These are phyloP conservation scores for Dioscorea zingiberensis DNA, from an alignment of 106 monocot species.

Conservation along the genomic window DNA sequence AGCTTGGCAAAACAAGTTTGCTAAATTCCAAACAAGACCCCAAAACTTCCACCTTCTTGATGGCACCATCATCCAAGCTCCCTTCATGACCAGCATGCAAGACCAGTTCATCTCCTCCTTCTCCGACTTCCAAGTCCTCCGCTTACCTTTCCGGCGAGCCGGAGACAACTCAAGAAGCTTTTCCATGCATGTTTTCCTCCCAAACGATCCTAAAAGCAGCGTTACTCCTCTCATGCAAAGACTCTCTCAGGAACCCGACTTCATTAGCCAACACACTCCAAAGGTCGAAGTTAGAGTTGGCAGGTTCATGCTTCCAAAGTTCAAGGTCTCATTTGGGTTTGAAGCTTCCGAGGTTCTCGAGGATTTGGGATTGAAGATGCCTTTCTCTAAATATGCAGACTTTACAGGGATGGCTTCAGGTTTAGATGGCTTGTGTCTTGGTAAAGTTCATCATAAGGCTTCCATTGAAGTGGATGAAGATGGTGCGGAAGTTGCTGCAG, in stretches of 20 bases:
- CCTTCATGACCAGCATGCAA: slow-evolving; percentile 18
- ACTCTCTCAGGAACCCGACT: slow-evolving; percentile 1
- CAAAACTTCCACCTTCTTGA: slow-evolving; percentile 16
- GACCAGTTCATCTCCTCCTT: slow-evolving; percentile 14
- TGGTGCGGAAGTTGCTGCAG: background rate
- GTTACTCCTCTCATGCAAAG: slow-evolving; percentile 4
- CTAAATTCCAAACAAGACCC: background rate
- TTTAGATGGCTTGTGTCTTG: background rate
- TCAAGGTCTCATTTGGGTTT: slow-evolving; percentile 25
- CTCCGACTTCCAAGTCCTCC: slow-evolving; percentile 23
- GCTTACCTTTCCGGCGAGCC: slow-evolving; percentile 11
- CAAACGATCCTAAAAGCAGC: slow-evolving; percentile 13
- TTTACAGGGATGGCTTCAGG: slow-evolving; percentile 3
- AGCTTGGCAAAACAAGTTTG: slow-evolving; percentile 19
- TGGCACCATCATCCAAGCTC: slow-evolving; percentile 7
- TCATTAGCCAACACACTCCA: slow-evolving; percentile 17
- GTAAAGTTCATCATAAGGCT: slow-evolving; percentile 16
- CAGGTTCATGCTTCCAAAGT: slow-evolving; percentile 35
- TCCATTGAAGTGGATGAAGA: background rate
- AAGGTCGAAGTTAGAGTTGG: background rate
- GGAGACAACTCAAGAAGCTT: slow-evolving; percentile 3
- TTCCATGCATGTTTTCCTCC: slow-evolving; percentile 36
- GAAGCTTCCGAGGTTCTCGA: slow-evolving; percentile 8
- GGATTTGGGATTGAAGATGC: slow-evolving; percentile 2
- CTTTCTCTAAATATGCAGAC: slow-evolving; percentile 17